Base-by-base conservation (phyloP, 495 filamentous ascomycete genomes). In the Aspergillus cavernicola region DNA sequence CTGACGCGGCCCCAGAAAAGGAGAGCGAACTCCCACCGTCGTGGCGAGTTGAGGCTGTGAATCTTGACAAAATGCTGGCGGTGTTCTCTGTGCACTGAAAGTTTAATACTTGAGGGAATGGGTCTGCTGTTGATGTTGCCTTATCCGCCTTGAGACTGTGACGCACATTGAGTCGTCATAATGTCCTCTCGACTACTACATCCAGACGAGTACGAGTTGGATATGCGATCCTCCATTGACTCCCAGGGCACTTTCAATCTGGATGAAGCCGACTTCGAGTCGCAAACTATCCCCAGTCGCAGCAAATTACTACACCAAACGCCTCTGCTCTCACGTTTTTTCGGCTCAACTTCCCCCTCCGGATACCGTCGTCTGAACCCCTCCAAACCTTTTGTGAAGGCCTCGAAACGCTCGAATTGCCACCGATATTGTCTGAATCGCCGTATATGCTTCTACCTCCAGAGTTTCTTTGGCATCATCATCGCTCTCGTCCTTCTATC, bases 381-480 rank as follows among this genome's bases (percentile, higher is more conserved):
- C 10, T 58, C 65, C 19, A 53, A 65, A 49, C 66, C 68, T 3
- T 53, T 65, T 16, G 42, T 66, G 41, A 60, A 60, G 33, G 32
- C 53, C 18, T 60, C 65, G 4, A 46, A 55, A 18, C 64, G 69
- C 16, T 61, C 63, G 8, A 58, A 53, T 42, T 70, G 63, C 51
- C 44, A 57, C 24, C 67, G 66, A 31, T 66, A 64, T 29, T 76
- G 70, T 51, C 75, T 76, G 29, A 80, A 79, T 46, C 86, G 79
- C 43, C 86, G 80, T 55, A 77, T 80, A 59, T 89, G 81, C 49
- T 87, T 84, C 53, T 79, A 82, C 52, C 73, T 80, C 3, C 76
- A 79, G 22, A 76, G 79, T 55, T 80, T 89, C 42, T 75, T 87
- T 57, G 78, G 79, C 61, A 80, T 86, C 67, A 80, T 96, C 59